Conservation (phyloP, 306 rosid genomes). For the Pterocarpus macrocarpus region DNA sequence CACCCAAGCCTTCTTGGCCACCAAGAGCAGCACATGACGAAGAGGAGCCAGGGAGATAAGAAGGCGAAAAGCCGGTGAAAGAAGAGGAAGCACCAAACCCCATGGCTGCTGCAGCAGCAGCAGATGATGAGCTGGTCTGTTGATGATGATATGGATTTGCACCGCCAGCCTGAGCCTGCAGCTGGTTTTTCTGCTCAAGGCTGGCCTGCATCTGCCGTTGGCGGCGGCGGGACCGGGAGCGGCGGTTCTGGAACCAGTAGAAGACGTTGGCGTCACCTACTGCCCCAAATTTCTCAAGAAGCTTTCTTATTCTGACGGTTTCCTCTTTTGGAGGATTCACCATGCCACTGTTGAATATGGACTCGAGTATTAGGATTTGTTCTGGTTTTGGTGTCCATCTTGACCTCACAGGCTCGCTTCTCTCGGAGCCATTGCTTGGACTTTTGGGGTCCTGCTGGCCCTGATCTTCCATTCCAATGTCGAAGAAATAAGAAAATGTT, state of each 20-base stretch:
- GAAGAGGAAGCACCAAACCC: slow-evolving; percentile 42
- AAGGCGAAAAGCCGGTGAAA: neutral
- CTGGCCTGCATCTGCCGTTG: slow-evolving; percentile 83
- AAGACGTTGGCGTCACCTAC: slow-evolving; percentile 95
- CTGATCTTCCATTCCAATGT: slow-evolving; percentile 71
- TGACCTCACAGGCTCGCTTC: slow-evolving; percentile 79
- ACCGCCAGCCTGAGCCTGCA: neutral
- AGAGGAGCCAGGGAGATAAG: slow-evolving; percentile 55
- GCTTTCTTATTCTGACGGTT: slow-evolving; percentile 76
- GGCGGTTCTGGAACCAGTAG: slow-evolving; percentile 98
- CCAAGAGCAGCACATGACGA: slow-evolving; percentile 13
- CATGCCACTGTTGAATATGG: slow-evolving; percentile 98
- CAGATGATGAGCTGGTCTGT: neutral
- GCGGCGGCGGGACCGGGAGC: slow-evolving; percentile 95
- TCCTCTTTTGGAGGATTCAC: slow-evolving; percentile 93
- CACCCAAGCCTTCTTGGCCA: slow-evolving; percentile 40
- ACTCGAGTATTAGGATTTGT: slow-evolving; percentile 88
- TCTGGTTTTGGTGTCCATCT: slow-evolving; percentile 96
- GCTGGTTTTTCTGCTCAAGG: slow-evolving; percentile 37
- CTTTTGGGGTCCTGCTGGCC: slow-evolving; percentile 47
- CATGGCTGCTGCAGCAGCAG: neutral
- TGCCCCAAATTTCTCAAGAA: slow-evolving; percentile 89
- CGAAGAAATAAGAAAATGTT: slow-evolving; percentile 27
- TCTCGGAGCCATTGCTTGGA: slow-evolving; percentile 39
- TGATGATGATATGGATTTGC: slow-evolving; percentile 47